Base-by-base conservation (phyloP, 2,329 filamentous ascomycete species). In the Epichloe festucae region DNA sequence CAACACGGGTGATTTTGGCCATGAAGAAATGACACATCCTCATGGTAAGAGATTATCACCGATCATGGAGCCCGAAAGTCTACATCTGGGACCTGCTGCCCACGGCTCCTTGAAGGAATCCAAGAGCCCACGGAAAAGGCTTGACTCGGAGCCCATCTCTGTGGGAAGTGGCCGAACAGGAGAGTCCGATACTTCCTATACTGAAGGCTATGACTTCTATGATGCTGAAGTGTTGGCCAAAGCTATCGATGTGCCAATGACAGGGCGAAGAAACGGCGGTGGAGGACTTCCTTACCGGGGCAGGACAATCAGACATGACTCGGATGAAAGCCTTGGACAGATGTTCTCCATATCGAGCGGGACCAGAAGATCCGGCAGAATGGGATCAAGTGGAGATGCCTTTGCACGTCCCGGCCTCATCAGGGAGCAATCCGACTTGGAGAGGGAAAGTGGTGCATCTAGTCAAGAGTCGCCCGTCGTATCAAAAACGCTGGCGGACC, bases 171-270 rank as follows among this genome's bases (percentile, higher is more conserved):
- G 75, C 35, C 71, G 72, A 41, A 78, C 73, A 57, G 71, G 69
- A 43, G 57, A 59, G 40, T 71, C 73, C 5, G 71, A 75, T 6
- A 69, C 75, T 21, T 76, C 75, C 12, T 75, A 70, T 59, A 78
- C 74, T 1, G 79, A 82, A 56, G 80, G 80, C 0, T 83, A 84
- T 58, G 80, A 84, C 62, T 84, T 84, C 59, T 83, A 83, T 59
- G 81, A 79, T 58, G 67, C 79, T 31, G 78, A 79, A n/a, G 74
- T 70, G 31, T 63, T 76, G 51, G 66, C 67, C 47, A 68, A 68
- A 44, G 76, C 75, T 6, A 75, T 81, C 46, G 76, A 81, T 54
- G 74, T 80, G 48, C 76, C 73, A 8, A 57, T 62, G 8, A 61
- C 71, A 5, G 69, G 64, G 50, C 70, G 67, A 56, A 67, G 67